phyloP scores from a whole-genome alignment of 306 rosid species.

The Quercus berberidifolia region DNA sequence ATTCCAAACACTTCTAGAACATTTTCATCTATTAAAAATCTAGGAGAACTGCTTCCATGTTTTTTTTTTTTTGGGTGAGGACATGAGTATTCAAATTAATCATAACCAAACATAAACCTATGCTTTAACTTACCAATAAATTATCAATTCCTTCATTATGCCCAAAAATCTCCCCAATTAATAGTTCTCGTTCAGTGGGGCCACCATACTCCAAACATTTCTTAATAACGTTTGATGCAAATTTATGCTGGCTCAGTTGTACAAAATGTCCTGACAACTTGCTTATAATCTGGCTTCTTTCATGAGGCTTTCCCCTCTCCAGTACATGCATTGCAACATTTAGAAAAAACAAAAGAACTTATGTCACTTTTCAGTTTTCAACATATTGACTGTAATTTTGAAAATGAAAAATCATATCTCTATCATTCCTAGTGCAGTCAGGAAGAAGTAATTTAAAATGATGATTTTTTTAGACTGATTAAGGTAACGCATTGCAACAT shows the following conservation, averaged over 20 bases:
- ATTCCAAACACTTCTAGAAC: background rate
- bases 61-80: background rate
- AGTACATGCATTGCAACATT: too few relatives aligned
- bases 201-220: constrained; percentile 45
- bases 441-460: too few relatives aligned
- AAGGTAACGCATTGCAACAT: too few relatives aligned
- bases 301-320: constrained; percentile 66
- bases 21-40: background rate
- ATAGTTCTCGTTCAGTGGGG: constrained; percentile 24
- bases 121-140: constrained; percentile 33
- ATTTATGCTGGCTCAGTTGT: constrained; percentile 62
- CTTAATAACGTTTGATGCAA: constrained; percentile 46
- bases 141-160: constrained; percentile 39
- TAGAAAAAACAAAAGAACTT: too few relatives aligned
- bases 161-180: constrained; percentile 36
- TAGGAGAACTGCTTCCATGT: background rate
- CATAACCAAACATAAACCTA: background rate
- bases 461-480: too few relatives aligned
- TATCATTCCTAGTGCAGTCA: too few relatives aligned
- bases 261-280: constrained; percentile 62
- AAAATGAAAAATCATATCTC: too few relatives aligned
- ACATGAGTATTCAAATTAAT: background rate
- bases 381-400: too few relatives aligned
- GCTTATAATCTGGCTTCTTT: constrained; percentile 67
- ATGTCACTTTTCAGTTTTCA: too few relatives aligned